Conservation (phyloP, 345 rosid genomes). For the Conringia planisiliqua region DNA sequence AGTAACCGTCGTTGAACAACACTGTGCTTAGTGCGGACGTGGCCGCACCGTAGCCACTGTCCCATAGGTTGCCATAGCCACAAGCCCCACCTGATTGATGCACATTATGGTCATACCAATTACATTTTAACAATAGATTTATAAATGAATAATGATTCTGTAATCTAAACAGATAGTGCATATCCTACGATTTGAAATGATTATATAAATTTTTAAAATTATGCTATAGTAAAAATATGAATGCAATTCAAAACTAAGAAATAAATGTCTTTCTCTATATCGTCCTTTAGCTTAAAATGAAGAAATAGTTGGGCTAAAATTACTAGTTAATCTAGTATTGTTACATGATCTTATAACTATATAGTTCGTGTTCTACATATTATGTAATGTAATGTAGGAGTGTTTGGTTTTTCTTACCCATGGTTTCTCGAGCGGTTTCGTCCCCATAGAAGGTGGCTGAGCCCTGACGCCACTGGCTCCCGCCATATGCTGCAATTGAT, state of each 20-base stretch:
- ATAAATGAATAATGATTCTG: not conserved
- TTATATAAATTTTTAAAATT: too few species aligned
- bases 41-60: conserved; percentile 60
- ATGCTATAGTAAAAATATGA: not conserved
- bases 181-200: not conserved
- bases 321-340: not conserved
- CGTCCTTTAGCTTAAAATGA: not conserved
- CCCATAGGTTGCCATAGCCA: conserved; percentile 68
- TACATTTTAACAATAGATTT: too few species aligned
- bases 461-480: conserved; percentile 47
- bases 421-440: conserved; percentile 55
- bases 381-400: not conserved
- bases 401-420: conserved; percentile 43
- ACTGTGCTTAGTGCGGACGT: conserved; percentile 72
- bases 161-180: not conserved
- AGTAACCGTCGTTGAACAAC: conserved; percentile 66
- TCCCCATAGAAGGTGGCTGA: conserved; percentile 74
- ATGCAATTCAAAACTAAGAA: not conserved
- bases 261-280: not conserved
- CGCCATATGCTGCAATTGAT: conserved; percentile 30
- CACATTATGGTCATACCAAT: not conserved
- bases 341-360: not conserved
- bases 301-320: not conserved
- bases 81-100: conserved; percentile 72
- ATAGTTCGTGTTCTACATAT: not conserved